phyloP scores from a whole-genome alignment of 1,284 basidiomycete genomes.

The Rhodotorula sp. region DNA sequence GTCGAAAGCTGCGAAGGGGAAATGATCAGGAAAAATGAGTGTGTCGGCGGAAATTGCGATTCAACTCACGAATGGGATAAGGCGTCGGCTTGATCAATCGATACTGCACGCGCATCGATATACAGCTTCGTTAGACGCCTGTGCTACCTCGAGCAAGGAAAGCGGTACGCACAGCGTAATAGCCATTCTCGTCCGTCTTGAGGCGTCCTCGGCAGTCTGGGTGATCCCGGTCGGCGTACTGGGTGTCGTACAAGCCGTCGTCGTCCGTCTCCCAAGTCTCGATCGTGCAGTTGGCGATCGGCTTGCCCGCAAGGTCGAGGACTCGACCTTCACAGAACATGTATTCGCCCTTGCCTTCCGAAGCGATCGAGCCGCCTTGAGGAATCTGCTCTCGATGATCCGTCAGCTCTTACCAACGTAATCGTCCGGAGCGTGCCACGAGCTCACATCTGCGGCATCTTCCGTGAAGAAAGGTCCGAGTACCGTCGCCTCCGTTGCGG shows the following conservation, averaged over 20 bases:
- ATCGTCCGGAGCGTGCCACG: background rate
- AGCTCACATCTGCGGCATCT: constrained; percentile 69
- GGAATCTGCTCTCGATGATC: constrained; percentile 52
- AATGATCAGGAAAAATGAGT: background rate
- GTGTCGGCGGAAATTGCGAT: background rate
- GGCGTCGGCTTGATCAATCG: constrained; percentile 70
- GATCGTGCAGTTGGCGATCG: constrained; percentile 64
- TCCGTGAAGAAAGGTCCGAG: constrained; percentile 82
- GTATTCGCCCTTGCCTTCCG: constrained; percentile 77
- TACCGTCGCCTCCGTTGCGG: constrained; percentile 63
- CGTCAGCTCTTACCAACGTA: background rate
- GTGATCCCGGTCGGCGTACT: constrained; percentile 62
- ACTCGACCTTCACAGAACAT: constrained; percentile 75
- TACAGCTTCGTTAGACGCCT: no score
- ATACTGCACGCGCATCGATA: constrained; percentile 6
- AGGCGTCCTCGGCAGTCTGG: constrained; percentile 78
- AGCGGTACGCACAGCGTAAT: constrained; percentile 51
- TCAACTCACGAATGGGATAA: constrained; percentile 65
- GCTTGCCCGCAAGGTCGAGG: constrained; percentile 58
- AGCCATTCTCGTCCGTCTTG: constrained; percentile 63
- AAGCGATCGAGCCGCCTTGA: constrained; percentile 65
- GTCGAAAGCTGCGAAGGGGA: constrained; percentile 46
- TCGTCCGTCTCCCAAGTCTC: constrained; percentile 87
- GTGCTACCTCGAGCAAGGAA: no score
- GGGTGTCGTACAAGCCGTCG: constrained; percentile 52